phyloP scores from a whole-genome alignment of 805 yeast species.

The Candida manassasensis region DNA sequence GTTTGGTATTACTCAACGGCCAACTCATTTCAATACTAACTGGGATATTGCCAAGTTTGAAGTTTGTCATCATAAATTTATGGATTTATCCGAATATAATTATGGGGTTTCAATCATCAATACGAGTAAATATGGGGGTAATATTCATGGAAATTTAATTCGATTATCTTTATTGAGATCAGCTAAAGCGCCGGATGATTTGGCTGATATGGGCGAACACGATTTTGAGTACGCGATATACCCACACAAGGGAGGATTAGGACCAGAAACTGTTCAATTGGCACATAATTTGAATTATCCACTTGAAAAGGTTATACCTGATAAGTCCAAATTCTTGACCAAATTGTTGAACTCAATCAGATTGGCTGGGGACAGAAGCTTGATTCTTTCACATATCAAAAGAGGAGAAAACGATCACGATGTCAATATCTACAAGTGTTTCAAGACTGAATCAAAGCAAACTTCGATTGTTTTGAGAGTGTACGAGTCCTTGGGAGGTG shows the following conservation, averaged over 20 bases:
- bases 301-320: slow-evolving; percentile 17
- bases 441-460: slow-evolving; percentile 41
- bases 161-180: slow-evolving; percentile 82
- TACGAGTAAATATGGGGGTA: slow-evolving; percentile 85
- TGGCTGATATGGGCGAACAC: slow-evolving; percentile 92
- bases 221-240: slow-evolving; percentile 74
- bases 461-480: slow-evolving; percentile 59
- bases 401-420: slow-evolving; percentile 81
- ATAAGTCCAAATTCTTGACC: slow-evolving; percentile 9
- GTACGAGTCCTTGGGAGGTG: slow-evolving; percentile 88
- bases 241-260: slow-evolving; percentile 74
- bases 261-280: slow-evolving; percentile 59
- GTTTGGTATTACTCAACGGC: slow-evolving; percentile 85
- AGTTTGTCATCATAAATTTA: slow-evolving; percentile 90
- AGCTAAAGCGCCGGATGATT: slow-evolving; percentile 91
- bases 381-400: slow-evolving; percentile 74
- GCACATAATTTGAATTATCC: slow-evolving; percentile 78
- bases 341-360: slow-evolving; percentile 16
- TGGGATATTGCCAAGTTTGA: slow-evolving; percentile 98
- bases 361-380: slow-evolving; percentile 46
- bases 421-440: slow-evolving; percentile 40
- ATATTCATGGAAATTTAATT: slow-evolving; percentile 90
- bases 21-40: slow-evolving; percentile 89
- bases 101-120: slow-evolving; percentile 87
- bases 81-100: slow-evolving; percentile 80